These are phyloP conservation scores for Exobasidium cylindrosporum DNA, from an alignment of 1,284 basidiomycete genomes.

Conservation along the genomic window DNA sequence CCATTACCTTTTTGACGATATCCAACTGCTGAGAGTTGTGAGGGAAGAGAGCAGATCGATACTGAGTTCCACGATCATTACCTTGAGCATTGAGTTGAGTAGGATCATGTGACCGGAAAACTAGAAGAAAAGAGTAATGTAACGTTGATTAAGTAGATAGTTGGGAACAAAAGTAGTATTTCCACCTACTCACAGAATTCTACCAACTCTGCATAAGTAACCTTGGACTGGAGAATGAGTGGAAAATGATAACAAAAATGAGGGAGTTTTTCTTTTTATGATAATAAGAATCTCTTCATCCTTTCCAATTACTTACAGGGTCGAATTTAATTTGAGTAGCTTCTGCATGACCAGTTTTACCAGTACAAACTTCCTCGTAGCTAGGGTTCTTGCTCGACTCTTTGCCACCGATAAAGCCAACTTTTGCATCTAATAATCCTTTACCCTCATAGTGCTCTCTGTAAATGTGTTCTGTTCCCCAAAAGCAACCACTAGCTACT, in stretches of 20 bases:
- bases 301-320: constrained; percentile 60
- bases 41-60: constrained; percentile 88
- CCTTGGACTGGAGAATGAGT: constrained; percentile 59
- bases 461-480: constrained; percentile 52
- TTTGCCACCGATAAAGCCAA: constrained; percentile 49
- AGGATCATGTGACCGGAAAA: constrained; percentile 80
- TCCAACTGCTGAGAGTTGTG: constrained; percentile 71
- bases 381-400: constrained; percentile 54
- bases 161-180: no score
- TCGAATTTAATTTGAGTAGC: constrained; percentile 82
- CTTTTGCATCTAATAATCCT: constrained; percentile 43
- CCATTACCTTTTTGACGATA: constrained; percentile 74
- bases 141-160: no score
- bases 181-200: constrained; percentile 55
- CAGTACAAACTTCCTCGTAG: constrained; percentile 71
- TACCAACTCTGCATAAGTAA: constrained; percentile 78
- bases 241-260: no score
- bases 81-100: constrained; percentile 62
- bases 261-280: no score
- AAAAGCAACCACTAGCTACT: constrained; percentile 50
- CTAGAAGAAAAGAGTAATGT: neutral
- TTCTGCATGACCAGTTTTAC: constrained; percentile 84
- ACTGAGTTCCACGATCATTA: constrained; percentile 61
- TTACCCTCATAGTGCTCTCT: constrained; percentile 51
- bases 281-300: no score